phyloP scores from a whole-genome alignment of 2,329 filamentous ascomycete genomes.

The Neoarthrinium moseri region DNA sequence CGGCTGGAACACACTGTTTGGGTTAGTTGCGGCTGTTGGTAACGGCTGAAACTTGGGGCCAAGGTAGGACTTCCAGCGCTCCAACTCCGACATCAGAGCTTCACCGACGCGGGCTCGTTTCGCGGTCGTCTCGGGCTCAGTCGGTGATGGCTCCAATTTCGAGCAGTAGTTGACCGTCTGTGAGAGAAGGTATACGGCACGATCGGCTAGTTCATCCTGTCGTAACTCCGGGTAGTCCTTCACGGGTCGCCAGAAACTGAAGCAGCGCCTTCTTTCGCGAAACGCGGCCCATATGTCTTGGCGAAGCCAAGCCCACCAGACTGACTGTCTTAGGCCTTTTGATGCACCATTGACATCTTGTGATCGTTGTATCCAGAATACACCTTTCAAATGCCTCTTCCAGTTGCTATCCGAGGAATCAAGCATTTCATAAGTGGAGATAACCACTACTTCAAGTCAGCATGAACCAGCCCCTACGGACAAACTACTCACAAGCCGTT shows the following conservation, averaged over 20 bases:
- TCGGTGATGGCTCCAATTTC: conserved; percentile 27
- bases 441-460: conserved; percentile 37
- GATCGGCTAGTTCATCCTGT: conserved; percentile 52
- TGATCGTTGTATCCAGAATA: conserved; percentile 65
- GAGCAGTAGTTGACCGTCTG: conserved; percentile 59
- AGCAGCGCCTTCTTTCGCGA: conserved; percentile 51
- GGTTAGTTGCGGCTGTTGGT: conserved; percentile 24
- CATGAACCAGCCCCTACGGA: background rate
- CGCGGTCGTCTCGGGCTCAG: conserved; percentile 7
- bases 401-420: conserved; percentile 53
- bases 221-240: conserved; percentile 45
- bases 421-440: conserved; percentile 68
- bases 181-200: conserved; percentile 53
- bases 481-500: conserved; percentile 37
- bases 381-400: conserved; percentile 62
- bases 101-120: conserved; percentile 14
- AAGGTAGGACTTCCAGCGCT: conserved; percentile 29
- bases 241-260: conserved; percentile 58
- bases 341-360: conserved; percentile 60
- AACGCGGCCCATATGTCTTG: conserved; percentile 67
- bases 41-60: conserved; percentile 38
- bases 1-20: conserved; percentile 36
- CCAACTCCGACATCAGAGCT: conserved; percentile 24
- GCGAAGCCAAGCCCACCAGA: conserved; percentile 67
- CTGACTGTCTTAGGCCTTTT: conserved; percentile 53